Conservation (phyloP, 371 early-diverging fungal genomes). For the Blakeslea trispora region DNA sequence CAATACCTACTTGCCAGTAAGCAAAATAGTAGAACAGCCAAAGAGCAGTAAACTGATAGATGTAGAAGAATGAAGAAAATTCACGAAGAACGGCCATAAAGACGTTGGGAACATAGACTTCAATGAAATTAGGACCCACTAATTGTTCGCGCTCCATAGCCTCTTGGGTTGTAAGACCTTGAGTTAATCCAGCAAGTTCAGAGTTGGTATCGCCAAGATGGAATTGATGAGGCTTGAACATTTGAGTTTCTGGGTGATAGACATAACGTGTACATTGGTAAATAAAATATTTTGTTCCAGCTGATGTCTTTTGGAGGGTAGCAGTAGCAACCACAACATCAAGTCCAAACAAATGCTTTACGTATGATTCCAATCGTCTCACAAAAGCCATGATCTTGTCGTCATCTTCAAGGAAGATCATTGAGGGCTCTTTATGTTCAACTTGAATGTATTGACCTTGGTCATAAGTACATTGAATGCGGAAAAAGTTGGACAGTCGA, state of each 20-base stretch:
- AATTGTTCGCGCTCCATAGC: slow-evolving; percentile 62
- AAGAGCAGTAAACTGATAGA: slow-evolving; percentile 77
- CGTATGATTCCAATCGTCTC: slow-evolving; percentile 25
- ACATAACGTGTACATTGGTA: slow-evolving; percentile 78
- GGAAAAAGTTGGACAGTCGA: slow-evolving; percentile 67
- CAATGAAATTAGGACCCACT: slow-evolving; percentile 73
- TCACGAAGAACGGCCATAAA: slow-evolving; percentile 59
- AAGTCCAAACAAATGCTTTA: slow-evolving; percentile 32
- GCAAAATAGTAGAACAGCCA: slow-evolving; percentile 76
- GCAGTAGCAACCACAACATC: slow-evolving; percentile 48
- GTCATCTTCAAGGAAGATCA: slow-evolving; percentile 19
- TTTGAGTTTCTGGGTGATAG: slow-evolving; percentile 18
- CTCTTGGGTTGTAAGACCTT: slow-evolving; percentile 60
- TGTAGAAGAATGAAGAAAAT: slow-evolving; percentile 75
- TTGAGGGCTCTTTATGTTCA: slow-evolving; percentile 54
- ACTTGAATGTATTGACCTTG: slow-evolving; percentile 67
- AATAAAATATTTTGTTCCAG: slow-evolving; percentile 66
- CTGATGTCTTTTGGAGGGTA: slow-evolving; percentile 46
- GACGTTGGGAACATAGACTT: slow-evolving; percentile 61
- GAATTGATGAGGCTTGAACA: slow-evolving; percentile 62
- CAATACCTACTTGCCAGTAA: slow-evolving; percentile 76
- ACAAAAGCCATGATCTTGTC: slow-evolving; percentile 14
- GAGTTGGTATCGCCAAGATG: slow-evolving; percentile 55
- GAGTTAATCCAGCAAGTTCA: slow-evolving; percentile 41
- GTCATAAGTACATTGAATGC: slow-evolving; percentile 55